These are phyloP conservation scores for Naegleria fowleri DNA, from an alignment of 208 protist genomes.

Conservation along the genomic window DNA sequence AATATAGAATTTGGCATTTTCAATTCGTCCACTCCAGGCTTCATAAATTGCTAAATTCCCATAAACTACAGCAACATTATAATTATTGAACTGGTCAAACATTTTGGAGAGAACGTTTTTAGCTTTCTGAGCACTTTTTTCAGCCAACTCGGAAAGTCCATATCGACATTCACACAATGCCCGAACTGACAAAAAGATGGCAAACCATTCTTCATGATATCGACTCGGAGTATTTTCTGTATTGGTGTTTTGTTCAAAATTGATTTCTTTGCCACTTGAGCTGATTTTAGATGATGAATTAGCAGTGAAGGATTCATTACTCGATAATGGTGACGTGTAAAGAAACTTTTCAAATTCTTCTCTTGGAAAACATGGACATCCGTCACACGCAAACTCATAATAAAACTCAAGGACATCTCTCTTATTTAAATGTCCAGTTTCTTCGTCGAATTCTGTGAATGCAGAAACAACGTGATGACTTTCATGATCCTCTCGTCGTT, in stretches of 20 bases:
- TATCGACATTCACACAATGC: background rate
- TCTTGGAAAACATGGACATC: background rate
- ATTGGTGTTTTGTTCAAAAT: too few relatives aligned
- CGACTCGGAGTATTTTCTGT: too few relatives aligned
- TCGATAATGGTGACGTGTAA: background rate
- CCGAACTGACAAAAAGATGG: background rate
- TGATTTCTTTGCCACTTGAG: too few relatives aligned
- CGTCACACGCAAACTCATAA: background rate
- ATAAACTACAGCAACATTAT: background rate
- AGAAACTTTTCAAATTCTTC: background rate
- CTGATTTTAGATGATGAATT: too few relatives aligned
- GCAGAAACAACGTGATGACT: background rate
- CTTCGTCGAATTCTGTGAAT: background rate
- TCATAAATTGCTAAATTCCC: background rate
- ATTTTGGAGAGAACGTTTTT: background rate
- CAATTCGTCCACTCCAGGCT: background rate
- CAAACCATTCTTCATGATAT: background rate
- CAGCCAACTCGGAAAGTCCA: background rate
- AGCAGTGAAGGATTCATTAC: too few relatives aligned
- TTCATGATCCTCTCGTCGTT: background rate
- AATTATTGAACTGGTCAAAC: background rate
- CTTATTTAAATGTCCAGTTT: background rate
- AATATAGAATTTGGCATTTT: background rate
- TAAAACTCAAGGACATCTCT: background rate
- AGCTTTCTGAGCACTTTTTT: background rate